Percentiles rank a stretch among this genome's conserved stretches.
These are phyloP conservation scores for Kalmusia sp. DNA, from an alignment of 2,329 filamentous ascomycete species.

Conservation along the genomic window DNA sequence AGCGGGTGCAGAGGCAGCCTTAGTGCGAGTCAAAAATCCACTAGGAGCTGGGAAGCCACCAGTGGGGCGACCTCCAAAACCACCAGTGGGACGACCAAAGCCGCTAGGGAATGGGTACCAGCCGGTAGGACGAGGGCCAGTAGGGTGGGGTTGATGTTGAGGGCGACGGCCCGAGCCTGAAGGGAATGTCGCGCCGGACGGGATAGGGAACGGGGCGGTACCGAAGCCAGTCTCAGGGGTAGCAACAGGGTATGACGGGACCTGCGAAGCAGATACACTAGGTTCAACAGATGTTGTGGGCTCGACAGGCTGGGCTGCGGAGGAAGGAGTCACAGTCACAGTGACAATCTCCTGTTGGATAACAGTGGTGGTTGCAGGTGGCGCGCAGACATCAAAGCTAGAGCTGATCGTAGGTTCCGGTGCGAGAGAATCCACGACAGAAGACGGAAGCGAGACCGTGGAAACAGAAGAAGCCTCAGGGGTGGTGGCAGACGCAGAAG, in stretches of 20 bases:
- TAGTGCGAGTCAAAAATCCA: constrained; percentile 1
- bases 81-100: not conserved
- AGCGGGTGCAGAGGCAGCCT: not conserved
- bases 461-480: not conserved
- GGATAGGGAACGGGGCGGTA: not conserved
- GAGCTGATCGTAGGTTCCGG: constrained; percentile 3
- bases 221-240: not conserved
- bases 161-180: constrained; percentile 1
- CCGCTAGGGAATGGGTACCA: not conserved
- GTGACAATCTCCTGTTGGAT: constrained; percentile 2
- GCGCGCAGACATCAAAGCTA: constrained; percentile 1
- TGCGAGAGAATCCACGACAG: not conserved
- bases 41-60: not conserved
- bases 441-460: not conserved
- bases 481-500: constrained; percentile 11
- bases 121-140: constrained; percentile 1
- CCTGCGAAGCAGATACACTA: not conserved
- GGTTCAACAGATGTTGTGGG: not conserved
- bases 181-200: no score
- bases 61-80: not conserved
- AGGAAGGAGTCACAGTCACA: constrained; percentile 1
- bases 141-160: constrained; percentile 1
- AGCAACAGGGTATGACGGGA: not conserved
- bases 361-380: not conserved
- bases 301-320: not conserved